Evolutionary conservation across 179 eudicot genomes (phyloP).

Genomic region (Beta corolliflora): DNA sequence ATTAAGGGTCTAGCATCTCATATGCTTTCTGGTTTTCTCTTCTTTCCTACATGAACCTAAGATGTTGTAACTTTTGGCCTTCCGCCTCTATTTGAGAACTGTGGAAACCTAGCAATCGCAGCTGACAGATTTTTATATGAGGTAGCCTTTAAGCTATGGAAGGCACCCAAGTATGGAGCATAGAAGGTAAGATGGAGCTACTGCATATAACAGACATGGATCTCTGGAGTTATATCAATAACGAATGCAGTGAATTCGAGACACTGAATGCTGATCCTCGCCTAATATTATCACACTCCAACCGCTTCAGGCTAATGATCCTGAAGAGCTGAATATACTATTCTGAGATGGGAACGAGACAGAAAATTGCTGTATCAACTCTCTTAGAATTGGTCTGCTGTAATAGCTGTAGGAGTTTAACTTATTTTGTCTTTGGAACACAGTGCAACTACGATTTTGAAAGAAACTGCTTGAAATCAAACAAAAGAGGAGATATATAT

Average conservation of each 20-base stretch:
- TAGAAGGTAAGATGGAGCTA: conserved; percentile 24
- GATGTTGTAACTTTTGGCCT: not conserved
- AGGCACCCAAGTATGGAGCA: conserved; percentile 99
- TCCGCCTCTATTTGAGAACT: conserved; percentile 44
- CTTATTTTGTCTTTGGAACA: not conserved
- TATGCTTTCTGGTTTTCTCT: too few relatives aligned
- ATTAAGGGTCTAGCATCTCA: not conserved
- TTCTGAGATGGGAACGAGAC: not conserved
- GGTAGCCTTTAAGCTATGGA: conserved; percentile 95
- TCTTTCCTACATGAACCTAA: not conserved
- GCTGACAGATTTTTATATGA: conserved; percentile 89
- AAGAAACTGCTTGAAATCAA: not conserved
- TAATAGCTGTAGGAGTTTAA: not conserved
- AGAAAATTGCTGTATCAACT: not conserved
- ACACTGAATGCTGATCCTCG: not conserved
- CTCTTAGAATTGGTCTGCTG: not conserved
- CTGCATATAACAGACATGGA: not conserved
- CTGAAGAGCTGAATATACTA: not conserved
- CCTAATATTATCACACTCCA: not conserved
- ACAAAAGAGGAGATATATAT: not conserved
- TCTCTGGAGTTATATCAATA: not conserved
- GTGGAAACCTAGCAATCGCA: conserved; percentile 84
- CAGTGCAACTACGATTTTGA: not conserved
- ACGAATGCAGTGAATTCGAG: not conserved
- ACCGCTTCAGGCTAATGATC: not conserved